Base-by-base conservation (phyloP, 495 filamentous ascomycete genomes). In the Physcia stellaris region DNA sequence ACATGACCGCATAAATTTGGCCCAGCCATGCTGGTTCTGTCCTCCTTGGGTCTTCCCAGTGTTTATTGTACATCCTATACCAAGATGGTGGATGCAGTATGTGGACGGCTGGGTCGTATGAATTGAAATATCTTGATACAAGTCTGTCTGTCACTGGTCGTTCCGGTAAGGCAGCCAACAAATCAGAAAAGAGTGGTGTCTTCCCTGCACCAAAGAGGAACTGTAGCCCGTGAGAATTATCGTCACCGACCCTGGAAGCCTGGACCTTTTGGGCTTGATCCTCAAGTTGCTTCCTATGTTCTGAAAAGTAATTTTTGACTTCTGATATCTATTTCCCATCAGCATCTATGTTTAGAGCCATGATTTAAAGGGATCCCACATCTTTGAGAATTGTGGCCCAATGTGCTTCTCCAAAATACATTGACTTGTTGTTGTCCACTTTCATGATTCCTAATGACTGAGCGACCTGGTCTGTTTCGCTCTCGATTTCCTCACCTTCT, bases 351-450 rank as follows among this genome's bases (percentile, higher is more conserved):
- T 1, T 15, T 1, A 11, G 16, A 15, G 35, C 28, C 43, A 36
- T 47, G 40, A 38, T 15, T 43, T 20, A 10, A 42, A 43, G 26
- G 18, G 15, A 49, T 55, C 59, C 55, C 41, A 84, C 79, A 70
- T 94, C 86, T 43, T 75, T 71, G 42, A 98, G 60, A 36, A 98
- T 76, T 16, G 81, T 74, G 39, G 80, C 83, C 88, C 90, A 96
- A 57, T 96, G 85, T 17, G 79, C 78, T 40, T 86, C 81, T 29
- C 86, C 87, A 35, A 88, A 70, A 53, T 94, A 98, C 53, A 80
- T 73, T 1, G 80, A 77, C 56, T 86, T 88, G 47, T 80, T 79
- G 40, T 83, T 85, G 38, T 80, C 72, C 42, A 98, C 81, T 50
- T 82, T 93, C 60, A 98, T 75, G 28, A 87, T 68, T 27, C 90